Conservation (phyloP, 805 yeast genomes). For the Zygosaccharomyces siamensis region DNA sequence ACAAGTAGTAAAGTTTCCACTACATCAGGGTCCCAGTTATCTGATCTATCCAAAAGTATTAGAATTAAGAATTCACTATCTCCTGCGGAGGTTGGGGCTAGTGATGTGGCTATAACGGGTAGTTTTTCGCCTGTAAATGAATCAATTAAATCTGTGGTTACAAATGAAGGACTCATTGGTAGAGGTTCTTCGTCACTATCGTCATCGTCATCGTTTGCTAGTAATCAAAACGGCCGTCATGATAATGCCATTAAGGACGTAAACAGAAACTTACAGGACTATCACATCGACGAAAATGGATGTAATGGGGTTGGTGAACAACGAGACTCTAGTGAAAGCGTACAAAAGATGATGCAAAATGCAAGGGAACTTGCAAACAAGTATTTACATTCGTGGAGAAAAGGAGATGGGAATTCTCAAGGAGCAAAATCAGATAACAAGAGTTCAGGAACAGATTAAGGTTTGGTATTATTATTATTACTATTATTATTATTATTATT, state of each 20-base stretch:
- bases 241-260: slow-evolving; percentile 11
- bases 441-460: slow-evolving; percentile 2
- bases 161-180: slow-evolving; percentile 17
- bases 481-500: background rate
- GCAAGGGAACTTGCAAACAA: slow-evolving; percentile 25
- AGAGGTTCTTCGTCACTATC: slow-evolving; percentile 2
- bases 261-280: slow-evolving; percentile 12
- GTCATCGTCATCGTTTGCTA: background rate
- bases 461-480: background rate
- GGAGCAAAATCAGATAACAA: slow-evolving; percentile 2
- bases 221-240: background rate
- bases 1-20: slow-evolving; percentile 8
- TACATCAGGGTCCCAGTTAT: slow-evolving; percentile 6
- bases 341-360: slow-evolving; percentile 24
- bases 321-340: slow-evolving; percentile 15
- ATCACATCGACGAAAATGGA: slow-evolving; percentile 11
- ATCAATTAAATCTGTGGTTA: slow-evolving; percentile 24
- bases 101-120: slow-evolving; percentile 47
- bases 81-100: slow-evolving; percentile 22
- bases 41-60: slow-evolving; percentile 11
- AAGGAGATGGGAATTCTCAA: slow-evolving; percentile 11
- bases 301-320: slow-evolving; percentile 2
- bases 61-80: slow-evolving; percentile 17
- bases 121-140: slow-evolving; percentile 32
- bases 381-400: slow-evolving; percentile 26